A percentile compares a stretch with the other conserved stretches of the same genome.
phyloP scores from a whole-genome alignment of 768 basidiomycete genomes.

The Suillus occidentalis region DNA sequence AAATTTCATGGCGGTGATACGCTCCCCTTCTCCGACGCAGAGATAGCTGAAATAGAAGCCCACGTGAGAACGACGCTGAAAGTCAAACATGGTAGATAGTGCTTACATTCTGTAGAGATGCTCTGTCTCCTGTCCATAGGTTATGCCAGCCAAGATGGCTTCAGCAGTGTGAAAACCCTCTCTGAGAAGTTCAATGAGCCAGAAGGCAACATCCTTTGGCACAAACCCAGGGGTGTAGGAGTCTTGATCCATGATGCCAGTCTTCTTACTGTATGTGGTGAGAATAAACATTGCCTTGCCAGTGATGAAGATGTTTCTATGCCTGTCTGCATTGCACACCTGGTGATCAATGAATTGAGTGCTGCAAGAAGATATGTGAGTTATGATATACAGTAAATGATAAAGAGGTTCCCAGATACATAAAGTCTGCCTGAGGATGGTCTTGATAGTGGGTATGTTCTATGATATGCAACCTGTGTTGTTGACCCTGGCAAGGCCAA shows the following conservation, averaged over 20 bases:
- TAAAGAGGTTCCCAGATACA: neutral
- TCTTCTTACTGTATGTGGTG: neutral
- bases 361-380: neutral
- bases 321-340: neutral
- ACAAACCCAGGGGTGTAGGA: neutral
- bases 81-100: neutral
- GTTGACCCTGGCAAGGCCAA: neutral
- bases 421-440: neutral
- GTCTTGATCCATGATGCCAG: neutral
- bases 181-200: neutral
- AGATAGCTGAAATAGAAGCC: neutral
- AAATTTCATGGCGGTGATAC: neutral
- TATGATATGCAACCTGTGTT: neutral
- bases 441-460: neutral
- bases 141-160: neutral
- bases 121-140: neutral
- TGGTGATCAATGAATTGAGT: neutral
- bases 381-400: neutral
- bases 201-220: neutral
- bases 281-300: neutral
- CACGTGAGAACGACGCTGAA: neutral
- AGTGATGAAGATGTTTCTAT: neutral
- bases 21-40: neutral
- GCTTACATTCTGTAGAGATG: neutral
- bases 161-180: neutral